Conservation (phyloP, 2,329 filamentous ascomycete genomes). For the Ramichloridium luteum region DNA sequence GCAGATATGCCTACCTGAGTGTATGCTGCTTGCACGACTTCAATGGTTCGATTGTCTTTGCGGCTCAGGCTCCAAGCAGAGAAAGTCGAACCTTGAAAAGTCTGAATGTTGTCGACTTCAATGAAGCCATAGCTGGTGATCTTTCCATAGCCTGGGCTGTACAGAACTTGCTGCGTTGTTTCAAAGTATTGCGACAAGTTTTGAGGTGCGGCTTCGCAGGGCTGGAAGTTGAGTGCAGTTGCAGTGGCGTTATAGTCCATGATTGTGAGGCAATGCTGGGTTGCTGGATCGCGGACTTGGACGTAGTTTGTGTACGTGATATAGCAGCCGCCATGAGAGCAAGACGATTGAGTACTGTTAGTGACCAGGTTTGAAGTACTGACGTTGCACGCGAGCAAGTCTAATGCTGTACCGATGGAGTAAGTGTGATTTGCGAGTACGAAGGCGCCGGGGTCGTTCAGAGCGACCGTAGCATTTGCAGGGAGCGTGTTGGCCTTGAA, state of each 20-base stretch:
- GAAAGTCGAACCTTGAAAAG: not conserved
- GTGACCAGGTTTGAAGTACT: not conserved
- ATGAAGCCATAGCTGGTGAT: not conserved
- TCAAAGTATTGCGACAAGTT: not conserved
- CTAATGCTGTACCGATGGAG: not conserved
- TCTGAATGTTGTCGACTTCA: not conserved
- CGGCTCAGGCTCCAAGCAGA: not conserved
- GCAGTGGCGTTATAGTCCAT: too few species aligned
- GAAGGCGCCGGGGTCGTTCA: not conserved
- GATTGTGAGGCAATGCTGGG: not conserved
- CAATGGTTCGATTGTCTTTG: not conserved
- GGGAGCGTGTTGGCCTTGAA: not conserved
- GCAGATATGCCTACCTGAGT: not conserved
- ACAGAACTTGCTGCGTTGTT: slow-evolving; percentile 1
- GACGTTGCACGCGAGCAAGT: not conserved
- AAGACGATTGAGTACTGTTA: not conserved
- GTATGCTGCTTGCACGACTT: not conserved
- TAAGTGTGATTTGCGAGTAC: not conserved
- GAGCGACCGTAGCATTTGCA: not conserved
- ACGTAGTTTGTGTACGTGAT: not conserved
- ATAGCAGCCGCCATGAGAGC: not conserved
- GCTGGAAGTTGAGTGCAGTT: not conserved
- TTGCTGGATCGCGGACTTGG: not conserved
- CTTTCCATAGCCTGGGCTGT: not conserved
- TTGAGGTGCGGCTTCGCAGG: not conserved